Evolutionary conservation across 176 grass and related monocot species (phyloP), one percentile per base, ranked within the genome.

Genomic region (Rhynchospora tenuis): DNA sequence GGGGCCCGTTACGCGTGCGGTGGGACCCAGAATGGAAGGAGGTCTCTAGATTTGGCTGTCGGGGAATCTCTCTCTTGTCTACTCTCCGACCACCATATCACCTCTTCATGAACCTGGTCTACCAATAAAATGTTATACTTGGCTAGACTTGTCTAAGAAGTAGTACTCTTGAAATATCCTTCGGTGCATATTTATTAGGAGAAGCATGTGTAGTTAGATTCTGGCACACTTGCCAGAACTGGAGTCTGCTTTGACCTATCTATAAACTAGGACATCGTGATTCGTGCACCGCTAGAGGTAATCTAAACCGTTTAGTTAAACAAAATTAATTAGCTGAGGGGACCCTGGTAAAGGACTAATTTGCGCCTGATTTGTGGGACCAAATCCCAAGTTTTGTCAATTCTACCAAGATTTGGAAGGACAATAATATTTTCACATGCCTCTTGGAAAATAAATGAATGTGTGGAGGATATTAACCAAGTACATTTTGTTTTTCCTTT

Each of bases 11-110:
- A 72, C 83, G 72, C 48, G 62, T 42, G 59, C 19, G 51, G 83
- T 81, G 85, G 86, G 86, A 81, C 78, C 90, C 71, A 70, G 17
- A 68, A 86, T 20, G 14, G 64, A 75, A 86, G 85, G 65, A 78
- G 84, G 85, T 89, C 79, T 70, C 88, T 89, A 92, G 90, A 95
- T 95, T 93, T 95, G 81, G 82, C 78, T 91, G 93, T 93, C 93
- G 93, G 88, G 88, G 90, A 93, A 95, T 90, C 90, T 92, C 88
- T 86, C 60, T 82, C 60, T 66, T 82, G 59, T 82, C 73, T 85
- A 64, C 87, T 51, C 63, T 65, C 75, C 79, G n/a, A 33, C 86
- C 47, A 74, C 50, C 5, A 19, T 72, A 29, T 74, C 33, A 48
- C 23, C 9, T 27, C 22, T 82, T 5, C 44, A 0, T 81, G 27